Evolutionary conservation across 306 rosid genomes (phyloP), one percentile per base, ranked within the genome.

Genomic region (Vigna trinervia): DNA sequence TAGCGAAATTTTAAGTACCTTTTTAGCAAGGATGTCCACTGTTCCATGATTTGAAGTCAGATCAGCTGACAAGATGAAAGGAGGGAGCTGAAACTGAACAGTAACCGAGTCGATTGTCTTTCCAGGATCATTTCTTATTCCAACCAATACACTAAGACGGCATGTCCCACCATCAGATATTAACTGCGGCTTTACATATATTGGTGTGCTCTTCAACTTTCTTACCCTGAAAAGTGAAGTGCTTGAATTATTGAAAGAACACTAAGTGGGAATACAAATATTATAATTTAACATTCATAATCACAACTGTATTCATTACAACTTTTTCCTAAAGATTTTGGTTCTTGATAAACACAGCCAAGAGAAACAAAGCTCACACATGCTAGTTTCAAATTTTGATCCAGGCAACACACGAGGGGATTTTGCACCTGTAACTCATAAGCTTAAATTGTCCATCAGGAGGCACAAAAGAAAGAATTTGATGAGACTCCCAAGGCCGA

Each of bases 361-460:
- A 64, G 41, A 64, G 50, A 39, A 65, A 11, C 17, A 38, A 39
- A 39, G 50, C 32, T 41, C 41, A 32, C 17, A 65, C 32, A 19
- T 19, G 34, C 71, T 65, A 20, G 17, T 64, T 50, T 66, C 28
- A 54, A 67, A 66, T 58, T 60, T 62, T 72, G 50, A 75, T 71
- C 71, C 54, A 13, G 60, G 52, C 12, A 52, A 41, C 39, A 60
- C 22, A 66, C 19, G 59, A 73, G 69, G 57, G 39, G 50, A 50
- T 48, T 45, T 9, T 64, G 10, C 73, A 95, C 98, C 98, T 95
- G 88, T 92, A 95, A 82, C 90, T 88, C 97, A 92, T 82, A 20
- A 95, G 93, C 88, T 95, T 92, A 82, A 95, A 95, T 82, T 89
- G 91, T 79, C 98, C 97, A 69, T 95, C 97, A 63, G 97, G 96